Evolutionary conservation across 768 basidiomycete species (phyloP), one percentile per base, ranked within the genome.

Genomic region (Hericium coralloides): DNA sequence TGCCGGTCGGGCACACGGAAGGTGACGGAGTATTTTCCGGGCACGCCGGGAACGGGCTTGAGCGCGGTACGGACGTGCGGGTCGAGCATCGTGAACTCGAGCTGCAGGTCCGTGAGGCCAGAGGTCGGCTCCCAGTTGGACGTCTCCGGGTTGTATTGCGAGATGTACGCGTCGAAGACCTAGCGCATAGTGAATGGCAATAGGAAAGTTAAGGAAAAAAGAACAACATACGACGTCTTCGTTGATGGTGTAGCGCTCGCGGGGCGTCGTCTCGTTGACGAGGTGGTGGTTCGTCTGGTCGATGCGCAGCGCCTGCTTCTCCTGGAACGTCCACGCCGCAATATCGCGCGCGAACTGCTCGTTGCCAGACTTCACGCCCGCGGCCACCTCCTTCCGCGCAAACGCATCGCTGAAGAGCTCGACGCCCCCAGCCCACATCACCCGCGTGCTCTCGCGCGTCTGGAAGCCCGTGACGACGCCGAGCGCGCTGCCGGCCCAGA

Each of bases 31-130:
- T 94, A 98, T 63, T 79, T 76, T 22, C 87, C 87, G 2, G 85
- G 80, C 23, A 72, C 61, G 0, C 78, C 79, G 4, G 73, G 55
- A 9, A 83, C 80, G 12, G 87, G 77, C 12, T 70, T 75, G 10
- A 99, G 78, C 7, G 87, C 73, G 14, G 85, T 92, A 38, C 97
- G 91, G 58, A 98, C 74, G 70, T 97, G 94, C 1, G 97, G 97
- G 69, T 99, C 97, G 41, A 99, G 83, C 97, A 99, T 99, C 20
- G 93, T 95, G 68, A 98, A 98, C 64, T 95, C 95, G 52, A 98
- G 77, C 64, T 98, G 95, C 26, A 98, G 67, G 68, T 98, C 97
- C 12, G 73, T 69, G 52, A 92, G 69, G 36, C 78, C 80, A 12
- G 85, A 83, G 68, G 84, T 85, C 0, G 92, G 86, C 53, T 73